Base-by-base conservation (phyloP, 1,284 basidiomycete species). In the Malassezia obtusa region DNA sequence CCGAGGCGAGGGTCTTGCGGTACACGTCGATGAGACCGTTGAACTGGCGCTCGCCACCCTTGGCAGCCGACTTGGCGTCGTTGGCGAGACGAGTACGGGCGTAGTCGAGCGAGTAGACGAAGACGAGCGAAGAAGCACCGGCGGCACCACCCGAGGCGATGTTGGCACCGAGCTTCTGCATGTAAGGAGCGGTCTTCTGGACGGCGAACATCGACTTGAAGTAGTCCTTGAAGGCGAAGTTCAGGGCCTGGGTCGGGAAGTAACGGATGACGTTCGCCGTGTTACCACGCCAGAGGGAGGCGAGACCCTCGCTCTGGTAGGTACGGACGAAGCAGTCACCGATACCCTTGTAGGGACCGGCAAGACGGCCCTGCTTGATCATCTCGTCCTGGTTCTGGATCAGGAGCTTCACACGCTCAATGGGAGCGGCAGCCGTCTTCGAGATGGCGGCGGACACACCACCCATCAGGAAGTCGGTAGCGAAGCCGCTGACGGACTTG, bases 311-410 rank as follows among this genome's bases (percentile, higher is more conserved):
- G 60, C 61, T 62, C 63, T 69, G 64, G 70, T 71, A 70, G 60
- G 70, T 74, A 58, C 71, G 70, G 57, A 60, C 55, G 52, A 74
- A 74, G 67, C 68, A 71, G 68, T 74, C 71, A 51, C 68, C 68
- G 52, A 74, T 71, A 51, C 71, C 70, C 70, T 68, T 74, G 71
- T 74, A 74, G 48, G 70, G 71, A 43, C 59, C 40, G 41, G 71
- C 59, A 46, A 74, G 70, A 62, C 71, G 70, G 59, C 70, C 71
- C 65, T 72, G 71, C 67, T 72, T 73, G 67, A 73, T 71, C 69
- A 73, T 73, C 68, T 74, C 71, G 54, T 65, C 71, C 65, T 74
- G 71, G 64, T 74, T 74, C 67, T 73, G 71, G 70, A 73, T 66
- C 39, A 73, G 66, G 53, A 72, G 71, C 69, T 73, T 73, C 61